Percentiles rank a stretch among this genome's conserved stretches.
Evolutionary conservation across 2,329 filamentous ascomycete genomes (phyloP).

Genomic region (Didymella sp.): DNA sequence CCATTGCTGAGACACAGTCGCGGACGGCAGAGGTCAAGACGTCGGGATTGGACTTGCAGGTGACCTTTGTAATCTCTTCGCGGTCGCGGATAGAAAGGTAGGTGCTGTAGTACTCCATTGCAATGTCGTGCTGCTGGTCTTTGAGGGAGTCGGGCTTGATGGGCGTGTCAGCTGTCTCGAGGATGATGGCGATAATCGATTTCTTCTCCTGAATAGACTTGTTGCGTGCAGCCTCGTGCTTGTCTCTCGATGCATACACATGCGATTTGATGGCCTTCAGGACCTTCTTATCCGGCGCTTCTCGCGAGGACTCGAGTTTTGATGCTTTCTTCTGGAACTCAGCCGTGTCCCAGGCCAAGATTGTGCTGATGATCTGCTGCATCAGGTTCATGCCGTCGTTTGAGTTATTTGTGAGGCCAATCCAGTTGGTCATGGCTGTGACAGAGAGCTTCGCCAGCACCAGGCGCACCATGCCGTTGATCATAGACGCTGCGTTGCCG

Average conservation of each 20-base stretch:
- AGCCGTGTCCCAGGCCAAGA: conserved; percentile 74
- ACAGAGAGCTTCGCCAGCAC: conserved; percentile 80
- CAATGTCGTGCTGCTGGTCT: conserved; percentile 67
- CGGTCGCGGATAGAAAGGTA: conserved; percentile 76
- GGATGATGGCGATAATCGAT: conserved; percentile 73
- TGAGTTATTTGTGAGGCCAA: conserved; percentile 72
- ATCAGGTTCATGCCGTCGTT: conserved; percentile 83
- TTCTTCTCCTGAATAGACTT: conserved; percentile 60
- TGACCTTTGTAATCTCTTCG: conserved; percentile 69
- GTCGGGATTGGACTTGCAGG: conserved; percentile 75
- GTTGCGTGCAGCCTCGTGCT: conserved; percentile 66
- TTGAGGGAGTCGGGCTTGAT: conserved; percentile 58
- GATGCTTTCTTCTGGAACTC: conserved; percentile 72
- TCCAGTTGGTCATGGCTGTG: conserved; percentile 77
- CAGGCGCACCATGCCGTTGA: conserved; percentile 74
- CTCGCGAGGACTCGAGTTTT: conserved; percentile 68
- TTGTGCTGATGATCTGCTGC: conserved; percentile 76
- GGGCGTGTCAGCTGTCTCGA: conserved; percentile 59
- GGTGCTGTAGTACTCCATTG: conserved; percentile 73
- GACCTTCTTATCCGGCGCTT: conserved; percentile 66
- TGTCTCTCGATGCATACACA: conserved; percentile 59
- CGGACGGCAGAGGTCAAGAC: conserved; percentile 72
- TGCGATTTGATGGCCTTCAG: conserved; percentile 67
- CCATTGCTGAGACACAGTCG: conserved; percentile 71
- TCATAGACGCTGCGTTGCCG: conserved; percentile 83